Base-by-base conservation (phyloP, 345 rosid genomes). In the Syzygium aromaticum region DNA sequence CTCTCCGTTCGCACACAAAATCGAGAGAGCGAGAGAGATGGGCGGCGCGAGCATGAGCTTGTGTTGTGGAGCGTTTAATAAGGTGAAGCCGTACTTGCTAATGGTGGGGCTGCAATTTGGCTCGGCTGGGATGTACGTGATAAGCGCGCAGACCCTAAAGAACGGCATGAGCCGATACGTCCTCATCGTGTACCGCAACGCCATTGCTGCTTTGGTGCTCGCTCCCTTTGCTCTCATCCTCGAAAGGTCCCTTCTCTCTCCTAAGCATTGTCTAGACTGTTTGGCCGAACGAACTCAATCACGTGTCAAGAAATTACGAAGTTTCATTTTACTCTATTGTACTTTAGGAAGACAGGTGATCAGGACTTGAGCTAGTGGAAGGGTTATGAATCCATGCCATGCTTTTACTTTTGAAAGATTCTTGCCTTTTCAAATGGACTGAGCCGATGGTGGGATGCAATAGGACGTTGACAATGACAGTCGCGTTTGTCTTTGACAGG, bases 161-260 rank as follows among this genome's bases (percentile, higher is more conserved):
- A 92, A 89, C 43, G 98, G 99, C 89, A 96, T 95, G 94, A 96
- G 94, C 84, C 93, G 95, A 46, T 93, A 94, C 84, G 96, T 95
- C 33, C 91, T 94, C 16, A 89, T 97, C 57, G 96, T 94, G 73
- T 97, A 95, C 84, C 95, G 97, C 61, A 96, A 97, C 86, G 93
- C 89, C 28, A 67, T 96, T 27, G 97, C 97, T n/a, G 94, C 98
- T 38, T 90, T 96, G 56, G 91, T 90, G 16, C 93, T 97, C 16
- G 96, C 95, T 28, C 97, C 98, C 85, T 94, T 97, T 77, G 98
- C 99, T 12, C 88, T 96, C 22, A 12, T 95, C 89, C 84, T 95
- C 11, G 99, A 96, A 89, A 93, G 97, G 98, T 96, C 8, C 86
- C 52, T 56, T 13, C 22, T 51, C 52, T 30, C 83, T 25, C 59